Conservation (phyloP, 2,329 filamentous ascomycete genomes). For the Colletotrichum sp. region DNA sequence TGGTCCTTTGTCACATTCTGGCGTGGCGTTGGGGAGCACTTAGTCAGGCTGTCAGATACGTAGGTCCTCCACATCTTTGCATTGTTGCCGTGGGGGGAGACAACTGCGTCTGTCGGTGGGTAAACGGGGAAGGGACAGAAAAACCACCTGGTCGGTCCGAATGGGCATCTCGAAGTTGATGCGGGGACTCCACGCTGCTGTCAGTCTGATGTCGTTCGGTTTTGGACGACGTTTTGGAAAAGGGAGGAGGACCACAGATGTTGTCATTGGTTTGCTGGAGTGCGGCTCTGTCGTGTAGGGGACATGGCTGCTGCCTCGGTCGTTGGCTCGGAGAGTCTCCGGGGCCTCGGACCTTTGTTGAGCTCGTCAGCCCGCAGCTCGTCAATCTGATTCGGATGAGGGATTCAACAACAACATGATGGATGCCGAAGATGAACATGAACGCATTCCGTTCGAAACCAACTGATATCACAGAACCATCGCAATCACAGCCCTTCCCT, state of each 20-base stretch:
- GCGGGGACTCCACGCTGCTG: constrained; percentile 10
- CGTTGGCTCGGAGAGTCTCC: constrained; percentile 13
- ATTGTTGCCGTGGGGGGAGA: neutral
- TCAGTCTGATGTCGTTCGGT: constrained; percentile 8
- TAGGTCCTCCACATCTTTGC: neutral
- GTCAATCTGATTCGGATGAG: neutral
- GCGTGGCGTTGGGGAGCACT: neutral
- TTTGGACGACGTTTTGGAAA: neutral
- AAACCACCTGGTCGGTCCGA: constrained; percentile 1
- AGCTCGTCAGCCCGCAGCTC: neutral
- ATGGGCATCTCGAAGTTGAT: neutral
- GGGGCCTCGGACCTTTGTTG: neutral
- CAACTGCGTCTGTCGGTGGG: neutral
- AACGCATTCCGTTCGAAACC: too few relatives aligned
- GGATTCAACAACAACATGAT: neutral
- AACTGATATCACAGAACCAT: too few relatives aligned
- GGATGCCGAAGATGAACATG: too few relatives aligned
- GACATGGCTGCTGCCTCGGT: constrained; percentile 3
- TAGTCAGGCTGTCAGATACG: neutral
- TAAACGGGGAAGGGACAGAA: neutral
- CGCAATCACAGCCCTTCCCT: too few relatives aligned
- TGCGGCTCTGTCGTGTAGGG: neutral
- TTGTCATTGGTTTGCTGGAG: neutral
- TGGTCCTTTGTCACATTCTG: neutral
- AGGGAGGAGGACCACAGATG: neutral